Evolutionary conservation across 371 early-diverging fungal species (phyloP), one percentile per base, ranked within the genome.

Genomic region (Smittium culicis): DNA sequence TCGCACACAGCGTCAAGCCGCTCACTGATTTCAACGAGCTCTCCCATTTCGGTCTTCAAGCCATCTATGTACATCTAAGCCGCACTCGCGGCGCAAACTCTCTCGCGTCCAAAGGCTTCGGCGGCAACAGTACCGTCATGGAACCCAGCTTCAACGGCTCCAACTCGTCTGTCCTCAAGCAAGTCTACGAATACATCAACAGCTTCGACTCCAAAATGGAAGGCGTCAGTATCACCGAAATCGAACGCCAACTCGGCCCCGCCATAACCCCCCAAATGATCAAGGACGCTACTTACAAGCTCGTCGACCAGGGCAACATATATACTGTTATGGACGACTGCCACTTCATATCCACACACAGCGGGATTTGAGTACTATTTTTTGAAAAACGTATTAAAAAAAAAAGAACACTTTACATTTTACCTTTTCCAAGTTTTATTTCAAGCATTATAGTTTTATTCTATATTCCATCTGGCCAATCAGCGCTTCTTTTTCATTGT

Each of bases 11-110:
- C 34, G 80, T 91, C 34, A 73, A 80, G 1, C 83, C 85, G 33
- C 76, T 93, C 29, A 79, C 71, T 3, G 81, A 85, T 54, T 81
- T 80, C 67, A 89, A 93, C 73, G 92, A 92, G 73, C 79, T 91
- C 59, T 80, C 84, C 0, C 83, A 79, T 68, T 92, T 91, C 73
- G 80, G 80, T 31, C 67, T 89, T 45, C 83, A 88, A 45, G 82
- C 81, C 54, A 79, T 85, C 28, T 71, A 81, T 34, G 79, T 77
- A 11, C 91, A 91, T 69, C 68, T 88, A 60, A 68, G 69, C 32
- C 74, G 80, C 33, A 77, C 80, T 31, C 79, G 77, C 30, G 76
- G 79, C 34, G 27, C 14, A 5, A n/a, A 16, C 1, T 34, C 45
- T 28, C 2, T 11, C 2, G 32, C 35, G 3, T 35, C 30, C 11